Conservation (phyloP, 2,329 filamentous ascomycete species). For the Colletotrichum shisoi region DNA sequence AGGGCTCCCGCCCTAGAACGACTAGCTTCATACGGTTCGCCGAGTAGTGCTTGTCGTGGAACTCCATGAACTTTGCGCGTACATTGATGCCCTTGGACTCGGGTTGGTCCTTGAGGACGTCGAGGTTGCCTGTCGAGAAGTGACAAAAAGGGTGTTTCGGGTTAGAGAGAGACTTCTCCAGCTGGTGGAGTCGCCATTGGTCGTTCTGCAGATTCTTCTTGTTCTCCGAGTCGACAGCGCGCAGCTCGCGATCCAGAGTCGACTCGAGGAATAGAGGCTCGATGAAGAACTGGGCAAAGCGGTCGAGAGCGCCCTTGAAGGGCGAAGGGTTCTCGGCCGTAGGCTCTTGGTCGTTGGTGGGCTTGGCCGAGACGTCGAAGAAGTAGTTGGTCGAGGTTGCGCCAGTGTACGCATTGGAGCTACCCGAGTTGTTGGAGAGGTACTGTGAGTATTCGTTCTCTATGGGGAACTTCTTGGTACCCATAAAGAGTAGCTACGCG, state of each 20-base stretch:
- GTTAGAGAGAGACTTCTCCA: slow-evolving; percentile 88
- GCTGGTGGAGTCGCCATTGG: slow-evolving; percentile 83
- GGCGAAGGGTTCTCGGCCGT: slow-evolving; percentile 65
- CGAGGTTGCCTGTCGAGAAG: slow-evolving; percentile 88
- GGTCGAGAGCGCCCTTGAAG: slow-evolving; percentile 82
- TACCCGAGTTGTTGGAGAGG: slow-evolving; percentile 85
- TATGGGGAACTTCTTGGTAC: slow-evolving; percentile 94
- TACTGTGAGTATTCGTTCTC: slow-evolving; percentile 98
- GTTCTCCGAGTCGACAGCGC: slow-evolving; percentile 92
- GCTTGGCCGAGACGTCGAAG: slow-evolving; percentile 89
- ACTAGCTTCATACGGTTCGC: slow-evolving; percentile 94
- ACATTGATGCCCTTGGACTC: slow-evolving; percentile 83
- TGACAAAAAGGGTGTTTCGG: slow-evolving; percentile 87
- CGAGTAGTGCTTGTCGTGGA: slow-evolving; percentile 88
- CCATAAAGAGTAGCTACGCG: slow-evolving; percentile 86
- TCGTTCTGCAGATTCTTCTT: slow-evolving; percentile 97
- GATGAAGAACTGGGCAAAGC: slow-evolving; percentile 94
- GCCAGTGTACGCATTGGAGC: slow-evolving; percentile 94
- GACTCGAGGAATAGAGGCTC: slow-evolving; percentile 84
- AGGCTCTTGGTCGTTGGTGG: slow-evolving; percentile 66
- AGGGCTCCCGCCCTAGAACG: slow-evolving; percentile 79
- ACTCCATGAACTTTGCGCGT: slow-evolving; percentile 89
- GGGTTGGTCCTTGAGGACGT: slow-evolving; percentile 83
- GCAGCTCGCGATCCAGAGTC: slow-evolving; percentile 85
- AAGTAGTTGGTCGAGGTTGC: slow-evolving; percentile 96